Conservation (phyloP, 2,329 filamentous ascomycete species). For the Cercospora brassicicola region DNA sequence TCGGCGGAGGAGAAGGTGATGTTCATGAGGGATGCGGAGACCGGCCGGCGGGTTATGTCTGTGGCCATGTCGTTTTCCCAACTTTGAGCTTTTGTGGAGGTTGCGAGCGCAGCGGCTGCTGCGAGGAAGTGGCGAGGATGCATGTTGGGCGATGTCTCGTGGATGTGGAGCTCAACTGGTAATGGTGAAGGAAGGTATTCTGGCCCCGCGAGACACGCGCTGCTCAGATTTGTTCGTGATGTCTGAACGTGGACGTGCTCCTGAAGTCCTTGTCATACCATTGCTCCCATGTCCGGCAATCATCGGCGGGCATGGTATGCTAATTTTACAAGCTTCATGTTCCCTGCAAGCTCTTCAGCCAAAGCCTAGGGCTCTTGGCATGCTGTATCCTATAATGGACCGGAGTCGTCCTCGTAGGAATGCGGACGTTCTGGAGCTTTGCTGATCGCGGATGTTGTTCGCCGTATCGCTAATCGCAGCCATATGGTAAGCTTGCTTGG, state of each 20-base stretch:
- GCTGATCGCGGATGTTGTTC: neutral
- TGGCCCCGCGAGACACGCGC: neutral
- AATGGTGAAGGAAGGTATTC: too few relatives aligned
- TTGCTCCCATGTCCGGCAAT: neutral
- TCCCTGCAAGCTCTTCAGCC: neutral
- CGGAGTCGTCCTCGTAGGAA: neutral
- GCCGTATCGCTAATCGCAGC: neutral
- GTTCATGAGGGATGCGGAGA: conserved; percentile 38
- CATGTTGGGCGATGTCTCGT: neutral
- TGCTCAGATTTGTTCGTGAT: neutral
- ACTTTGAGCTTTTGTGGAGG: neutral
- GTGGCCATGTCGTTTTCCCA: conserved; percentile 22
- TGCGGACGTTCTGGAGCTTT: neutral
- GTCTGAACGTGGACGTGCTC: neutral
- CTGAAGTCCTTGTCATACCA: conserved; percentile 3
- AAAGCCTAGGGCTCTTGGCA: neutral
- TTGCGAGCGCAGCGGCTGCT: neutral
- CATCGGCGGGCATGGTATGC: neutral
- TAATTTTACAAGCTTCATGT: conserved; percentile 6
- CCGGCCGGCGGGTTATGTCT: neutral
- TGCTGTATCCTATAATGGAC: neutral
- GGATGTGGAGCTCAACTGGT: neutral
- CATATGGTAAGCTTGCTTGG: neutral
- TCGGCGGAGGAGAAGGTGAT: conserved; percentile 65
- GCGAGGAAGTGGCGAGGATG: neutral